Base-by-base conservation (phyloP, 441 rosid species). In the Euphorbia schlechtendalii region DNA sequence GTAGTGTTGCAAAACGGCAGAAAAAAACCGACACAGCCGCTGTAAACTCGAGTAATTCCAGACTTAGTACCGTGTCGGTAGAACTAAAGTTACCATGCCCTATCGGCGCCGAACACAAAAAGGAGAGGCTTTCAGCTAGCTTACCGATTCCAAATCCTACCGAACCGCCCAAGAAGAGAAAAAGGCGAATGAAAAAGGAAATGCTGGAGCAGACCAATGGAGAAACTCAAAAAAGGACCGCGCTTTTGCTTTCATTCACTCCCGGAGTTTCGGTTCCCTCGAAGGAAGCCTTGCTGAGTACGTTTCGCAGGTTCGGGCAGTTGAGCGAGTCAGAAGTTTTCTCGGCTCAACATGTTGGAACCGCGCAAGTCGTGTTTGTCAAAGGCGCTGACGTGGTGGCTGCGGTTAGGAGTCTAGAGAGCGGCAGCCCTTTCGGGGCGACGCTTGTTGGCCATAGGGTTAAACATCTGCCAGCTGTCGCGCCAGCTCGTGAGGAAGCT, bases 251-350 rank as follows among this genome's bases (percentile, higher is more conserved):
- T 82, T 83, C 84, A 28, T 89, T 89, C 71, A 61, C 85, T 55
- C 74, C 80, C 5, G 87, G 79, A 72, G 77, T 21, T 56, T 62
- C 87, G 40, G 45, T 85, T 75, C 96, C 98, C 61, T 79, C 92
- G 5, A 80, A 77, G 67, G 96, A 92, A 48, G 76, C 78, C 67
- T 67, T 89, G 57, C 67, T 76, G 11, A 63, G 77, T 5, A 80
- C 77, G 55, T 86, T 89, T 74, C 74, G 79, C 71, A 78, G 73
- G 73, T 87, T 87, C 78, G 98, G 95, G 48, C 74, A 84, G 28
- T 69, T 89, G 80, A 88, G 84, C 72, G 83, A 82, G 59, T 77
- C 88, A 0, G 90, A 86, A 71, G 74, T 82, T 53, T 84, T 79
- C 24, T 52, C 76, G 21, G 66, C 63, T 25, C 76, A 79, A 69